A percentile compares a stretch with the other conserved stretches of the same genome.
phyloP scores from a whole-genome alignment of 1,284 basidiomycete genomes.

The Agaricales sp. region DNA sequence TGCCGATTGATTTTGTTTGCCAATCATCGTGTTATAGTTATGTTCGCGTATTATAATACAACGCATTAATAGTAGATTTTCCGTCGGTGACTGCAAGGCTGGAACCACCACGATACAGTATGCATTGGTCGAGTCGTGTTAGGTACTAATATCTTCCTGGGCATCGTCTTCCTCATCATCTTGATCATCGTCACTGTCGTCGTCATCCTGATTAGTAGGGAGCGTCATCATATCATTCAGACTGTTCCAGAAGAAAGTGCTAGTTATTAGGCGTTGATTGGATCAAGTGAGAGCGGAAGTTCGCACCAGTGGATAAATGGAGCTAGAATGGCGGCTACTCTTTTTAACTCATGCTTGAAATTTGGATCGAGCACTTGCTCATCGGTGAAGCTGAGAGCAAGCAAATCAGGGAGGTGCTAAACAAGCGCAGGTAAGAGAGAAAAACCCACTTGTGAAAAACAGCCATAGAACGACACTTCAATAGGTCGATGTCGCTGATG shows the following conservation, averaged over 20 bases:
- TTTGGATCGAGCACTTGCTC: slow-evolving; percentile 55
- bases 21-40: too few relatives aligned
- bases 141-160: too few relatives aligned
- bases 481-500: slow-evolving; percentile 71
- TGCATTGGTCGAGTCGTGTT: too few relatives aligned
- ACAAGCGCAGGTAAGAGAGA: not conserved
- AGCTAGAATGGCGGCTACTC: slow-evolving; percentile 44
- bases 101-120: not conserved
- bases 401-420: slow-evolving; percentile 1
- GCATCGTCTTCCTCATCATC: not conserved
- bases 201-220: slow-evolving; percentile 20
- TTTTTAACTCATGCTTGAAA: slow-evolving; percentile 56
- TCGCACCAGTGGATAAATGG: slow-evolving; percentile 81
- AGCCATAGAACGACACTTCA: slow-evolving; percentile 75
- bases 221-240: slow-evolving; percentile 60
- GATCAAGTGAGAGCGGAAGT: slow-evolving; percentile 2
- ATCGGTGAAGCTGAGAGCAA: slow-evolving; percentile 58
- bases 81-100: too few relatives aligned
- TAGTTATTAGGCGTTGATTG: not conserved
- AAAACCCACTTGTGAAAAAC: slow-evolving; percentile 53
- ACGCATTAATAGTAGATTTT: too few relatives aligned
- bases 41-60: too few relatives aligned
- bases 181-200: not conserved
- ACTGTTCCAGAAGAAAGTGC: slow-evolving; percentile 22
- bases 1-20: too few relatives aligned